Evolutionary conservation across 1,284 basidiomycete species (phyloP), one percentile per base, ranked within the genome.

Genomic region (Phellinidium pouzarii): DNA sequence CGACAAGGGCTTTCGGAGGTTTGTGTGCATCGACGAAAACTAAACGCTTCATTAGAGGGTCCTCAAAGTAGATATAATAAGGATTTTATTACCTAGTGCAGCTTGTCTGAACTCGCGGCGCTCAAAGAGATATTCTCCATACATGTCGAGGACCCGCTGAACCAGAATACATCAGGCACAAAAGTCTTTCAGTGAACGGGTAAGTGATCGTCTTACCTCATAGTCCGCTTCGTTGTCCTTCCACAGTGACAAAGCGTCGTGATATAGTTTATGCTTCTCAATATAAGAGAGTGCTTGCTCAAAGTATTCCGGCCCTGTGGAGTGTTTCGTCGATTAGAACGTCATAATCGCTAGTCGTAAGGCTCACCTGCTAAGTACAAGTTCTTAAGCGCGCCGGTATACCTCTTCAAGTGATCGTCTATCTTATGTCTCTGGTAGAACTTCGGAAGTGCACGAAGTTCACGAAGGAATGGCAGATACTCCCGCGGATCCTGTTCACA

Each of bases 391-490:
- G 95, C 96, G 54, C 79, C 87, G 47, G 76, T 71, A 59, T 89
- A 69, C 34, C 92, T 79, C 60, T 82, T 83, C 29, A 99, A 78
- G 66, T 97, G 84, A 64, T 98, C 94, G 64, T 99, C 94, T 58
- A 99, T 98, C 58, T 80, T 79, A 72, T 92, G 97, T 36, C 82
- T 74, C 62, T 98, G 94, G 61, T 95, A 91, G 64, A 83, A 77
- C 51, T 80, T 81, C 43, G 91, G 86, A 56, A 96, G 71, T 0
- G 85, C 77, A 7, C 91, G 82, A 9, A 99, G 76, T 60, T 94
- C 91, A 12, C 93, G 83, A 48, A 99, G 74, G 79, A 99, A 98
- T 0, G 96, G 94, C 0, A 99, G 79, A 65, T 99, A 99, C 67
- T 99, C 96, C 61, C 94, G 81, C 5, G 96, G 96, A 68, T 99